phyloP scores from a whole-genome alignment of 1,139 yeast species.

The Meyerozyma carpophila region DNA sequence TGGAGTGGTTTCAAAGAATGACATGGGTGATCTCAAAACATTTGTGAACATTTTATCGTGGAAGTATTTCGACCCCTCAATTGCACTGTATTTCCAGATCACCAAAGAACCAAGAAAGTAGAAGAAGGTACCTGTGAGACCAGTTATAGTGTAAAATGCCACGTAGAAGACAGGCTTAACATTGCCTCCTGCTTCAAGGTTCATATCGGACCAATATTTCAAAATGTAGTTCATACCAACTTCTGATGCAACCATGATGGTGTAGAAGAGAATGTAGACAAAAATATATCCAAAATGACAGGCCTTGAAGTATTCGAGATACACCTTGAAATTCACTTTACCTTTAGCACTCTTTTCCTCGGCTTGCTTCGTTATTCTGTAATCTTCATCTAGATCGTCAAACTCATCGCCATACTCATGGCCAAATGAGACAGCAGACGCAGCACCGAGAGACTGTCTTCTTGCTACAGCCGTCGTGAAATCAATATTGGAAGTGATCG shows the following conservation, averaged over 20 bases:
- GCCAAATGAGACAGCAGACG: constrained; percentile 19
- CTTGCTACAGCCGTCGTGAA: not conserved
- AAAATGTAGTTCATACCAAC: constrained; percentile 29
- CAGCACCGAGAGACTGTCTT: constrained; percentile 2
- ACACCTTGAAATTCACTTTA: constrained; percentile 26
- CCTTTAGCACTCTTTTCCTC: constrained; percentile 29
- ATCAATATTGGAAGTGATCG: too few relatives aligned
- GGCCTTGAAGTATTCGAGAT: constrained; percentile 29
- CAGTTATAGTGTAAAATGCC: constrained; percentile 21
- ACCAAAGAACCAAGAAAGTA: constrained; percentile 24
- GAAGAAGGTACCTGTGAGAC: constrained; percentile 22
- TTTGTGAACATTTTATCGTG: constrained; percentile 34
- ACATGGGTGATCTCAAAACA: constrained; percentile 39
- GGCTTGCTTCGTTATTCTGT: constrained; percentile 20
- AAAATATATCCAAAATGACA: constrained; percentile 25
- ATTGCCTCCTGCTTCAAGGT: constrained; percentile 20
- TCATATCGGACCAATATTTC: constrained; percentile 35
- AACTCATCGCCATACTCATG: constrained; percentile 16
- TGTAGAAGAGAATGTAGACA: constrained; percentile 20
- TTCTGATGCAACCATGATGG: constrained; percentile 16
- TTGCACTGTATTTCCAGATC: constrained; percentile 28
- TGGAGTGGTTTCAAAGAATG: constrained; percentile 42
- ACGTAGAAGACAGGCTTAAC: constrained; percentile 21
- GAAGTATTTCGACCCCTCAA: constrained; percentile 28
- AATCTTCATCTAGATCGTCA: constrained; percentile 11